Percentiles rank a stretch among this genome's conserved stretches.
These are phyloP conservation scores for Simmondsia chinensis DNA, from an alignment of 148 eudicot species.

Conservation along the genomic window DNA sequence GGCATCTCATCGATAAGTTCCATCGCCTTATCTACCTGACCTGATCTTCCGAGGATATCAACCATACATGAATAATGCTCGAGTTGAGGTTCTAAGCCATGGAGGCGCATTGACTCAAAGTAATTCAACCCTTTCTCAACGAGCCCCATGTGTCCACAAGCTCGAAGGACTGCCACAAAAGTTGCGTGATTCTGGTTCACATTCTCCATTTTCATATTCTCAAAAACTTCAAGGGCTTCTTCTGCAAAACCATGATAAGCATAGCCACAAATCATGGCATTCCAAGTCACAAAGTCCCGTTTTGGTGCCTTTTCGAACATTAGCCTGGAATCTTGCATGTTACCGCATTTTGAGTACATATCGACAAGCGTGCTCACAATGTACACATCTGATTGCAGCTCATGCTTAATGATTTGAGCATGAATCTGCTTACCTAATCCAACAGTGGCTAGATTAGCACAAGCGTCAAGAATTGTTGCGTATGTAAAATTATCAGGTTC, in stretches of 20 bases:
- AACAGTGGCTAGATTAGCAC: conserved; percentile 79
- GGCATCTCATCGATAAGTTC: conserved; percentile 73
- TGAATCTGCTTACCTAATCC: conserved; percentile 89
- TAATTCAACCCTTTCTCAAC: conserved; percentile 51
- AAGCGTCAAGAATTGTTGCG: conserved; percentile 84
- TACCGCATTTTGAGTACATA: conserved; percentile 92
- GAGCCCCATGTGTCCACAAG: conserved; percentile 84
- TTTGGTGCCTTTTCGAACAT: conserved; percentile 49
- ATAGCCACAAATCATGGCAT: conserved; percentile 75
- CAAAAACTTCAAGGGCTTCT: conserved; percentile 50
- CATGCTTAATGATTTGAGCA: conserved; percentile 77
- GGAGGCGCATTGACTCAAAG: conserved; percentile 50
- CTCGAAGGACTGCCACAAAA: conserved; percentile 77
- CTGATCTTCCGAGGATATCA: conserved; percentile 70
- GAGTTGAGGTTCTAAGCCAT: conserved; percentile 57
- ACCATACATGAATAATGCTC: conserved; percentile 90
- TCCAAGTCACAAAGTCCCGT: conserved; percentile 89
- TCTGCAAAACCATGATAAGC: conserved; percentile 81
- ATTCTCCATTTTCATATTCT: conserved; percentile 50
- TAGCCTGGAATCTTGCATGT: conserved; percentile 60
- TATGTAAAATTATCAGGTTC: conserved; percentile 79
- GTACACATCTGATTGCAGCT: conserved; percentile 58
- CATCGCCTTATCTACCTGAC: conserved; percentile 51
- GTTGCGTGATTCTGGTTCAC: conserved; percentile 81
- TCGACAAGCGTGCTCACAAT: conserved; percentile 79